A percentile compares a stretch with the other conserved stretches of the same genome.
phyloP scores from a whole-genome alignment of 106 monocot species.

The Xerophyta viscosa region DNA sequence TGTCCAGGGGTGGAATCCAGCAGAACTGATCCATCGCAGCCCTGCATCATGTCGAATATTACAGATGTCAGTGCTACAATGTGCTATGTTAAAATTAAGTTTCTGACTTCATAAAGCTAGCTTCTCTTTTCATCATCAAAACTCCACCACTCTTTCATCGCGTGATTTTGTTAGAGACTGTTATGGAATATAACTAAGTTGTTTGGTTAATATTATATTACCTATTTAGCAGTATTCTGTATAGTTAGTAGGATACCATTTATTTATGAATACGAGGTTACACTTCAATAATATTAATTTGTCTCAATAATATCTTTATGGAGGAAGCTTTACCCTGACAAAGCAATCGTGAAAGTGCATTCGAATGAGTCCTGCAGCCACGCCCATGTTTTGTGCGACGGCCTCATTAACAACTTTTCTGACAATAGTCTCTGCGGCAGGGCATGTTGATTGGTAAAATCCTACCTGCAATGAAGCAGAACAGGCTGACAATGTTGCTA shows the following conservation, averaged over 20 bases:
- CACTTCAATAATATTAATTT: too few relatives aligned
- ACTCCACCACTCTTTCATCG: too few relatives aligned
- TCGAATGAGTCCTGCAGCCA: constrained; percentile 3
- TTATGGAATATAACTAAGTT: too few relatives aligned
- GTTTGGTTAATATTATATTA: too few relatives aligned
- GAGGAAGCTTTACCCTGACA: constrained; percentile 1
- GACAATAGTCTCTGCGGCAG: constrained; percentile 5
- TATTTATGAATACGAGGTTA: too few relatives aligned
- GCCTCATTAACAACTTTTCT: background rate
- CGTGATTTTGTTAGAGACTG: too few relatives aligned
- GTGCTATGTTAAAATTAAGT: too few relatives aligned
- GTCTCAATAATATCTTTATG: too few relatives aligned
- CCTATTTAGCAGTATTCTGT: too few relatives aligned
- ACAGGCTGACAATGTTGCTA: background rate
- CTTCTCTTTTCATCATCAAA: too few relatives aligned
- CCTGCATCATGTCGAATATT: constrained; percentile 7
- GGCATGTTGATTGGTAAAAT: constrained; percentile 3
- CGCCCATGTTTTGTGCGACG: constrained; percentile 1
- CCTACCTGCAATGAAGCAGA: constrained; percentile 9
- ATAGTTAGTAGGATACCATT: too few relatives aligned
- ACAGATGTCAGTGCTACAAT: background rate
- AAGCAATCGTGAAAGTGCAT: constrained; percentile 11
- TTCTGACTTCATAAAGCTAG: too few relatives aligned
- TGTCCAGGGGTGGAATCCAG: constrained; percentile 13
- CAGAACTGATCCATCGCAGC: constrained; percentile 30